Evolutionary conservation across 2,329 filamentous ascomycete species (phyloP).

Genomic region (Penicillium sp.): DNA sequence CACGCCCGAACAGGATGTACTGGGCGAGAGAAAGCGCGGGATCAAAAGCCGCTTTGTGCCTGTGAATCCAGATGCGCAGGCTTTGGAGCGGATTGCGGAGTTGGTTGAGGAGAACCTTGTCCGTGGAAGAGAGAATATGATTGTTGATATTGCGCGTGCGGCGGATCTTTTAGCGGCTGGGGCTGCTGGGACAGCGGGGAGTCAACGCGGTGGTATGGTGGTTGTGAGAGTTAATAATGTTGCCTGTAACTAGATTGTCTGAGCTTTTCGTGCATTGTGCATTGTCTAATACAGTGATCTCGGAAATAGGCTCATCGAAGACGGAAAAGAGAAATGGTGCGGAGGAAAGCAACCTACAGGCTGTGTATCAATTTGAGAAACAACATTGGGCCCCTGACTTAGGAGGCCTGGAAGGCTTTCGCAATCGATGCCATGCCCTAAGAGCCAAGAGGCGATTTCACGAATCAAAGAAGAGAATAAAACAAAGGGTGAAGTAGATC

Average conservation of each 20-base stretch:
- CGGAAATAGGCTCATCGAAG: not conserved
- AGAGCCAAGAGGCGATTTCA: constrained; percentile 7
- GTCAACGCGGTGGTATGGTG: constrained; percentile 32
- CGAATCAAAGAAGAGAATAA: constrained; percentile 12
- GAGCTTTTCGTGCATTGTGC: not conserved
- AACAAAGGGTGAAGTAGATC: constrained; percentile 15
- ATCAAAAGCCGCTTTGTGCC: constrained; percentile 37
- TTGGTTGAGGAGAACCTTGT: constrained; percentile 38
- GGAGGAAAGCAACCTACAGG: not conserved
- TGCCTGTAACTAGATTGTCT: not conserved
- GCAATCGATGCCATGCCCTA: not conserved
- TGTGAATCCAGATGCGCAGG: constrained; percentile 37
- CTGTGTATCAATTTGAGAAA: constrained; percentile 1
- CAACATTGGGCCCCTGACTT: constrained; percentile 5
- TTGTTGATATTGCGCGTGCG: constrained; percentile 37
- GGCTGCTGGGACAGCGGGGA: constrained; percentile 31
- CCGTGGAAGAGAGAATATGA: constrained; percentile 33
- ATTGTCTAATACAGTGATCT: not conserved
- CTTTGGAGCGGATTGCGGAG: constrained; percentile 35
- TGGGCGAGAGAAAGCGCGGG: constrained; percentile 23
- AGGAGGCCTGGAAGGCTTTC: not conserved
- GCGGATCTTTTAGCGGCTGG: constrained; percentile 34
- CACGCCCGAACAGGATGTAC: constrained; percentile 17
- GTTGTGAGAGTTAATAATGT: constrained; percentile 33
- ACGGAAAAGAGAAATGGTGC: not conserved